phyloP scores from a whole-genome alignment of 2,329 filamentous ascomycete genomes.

The Aureobasidium sp. region DNA sequence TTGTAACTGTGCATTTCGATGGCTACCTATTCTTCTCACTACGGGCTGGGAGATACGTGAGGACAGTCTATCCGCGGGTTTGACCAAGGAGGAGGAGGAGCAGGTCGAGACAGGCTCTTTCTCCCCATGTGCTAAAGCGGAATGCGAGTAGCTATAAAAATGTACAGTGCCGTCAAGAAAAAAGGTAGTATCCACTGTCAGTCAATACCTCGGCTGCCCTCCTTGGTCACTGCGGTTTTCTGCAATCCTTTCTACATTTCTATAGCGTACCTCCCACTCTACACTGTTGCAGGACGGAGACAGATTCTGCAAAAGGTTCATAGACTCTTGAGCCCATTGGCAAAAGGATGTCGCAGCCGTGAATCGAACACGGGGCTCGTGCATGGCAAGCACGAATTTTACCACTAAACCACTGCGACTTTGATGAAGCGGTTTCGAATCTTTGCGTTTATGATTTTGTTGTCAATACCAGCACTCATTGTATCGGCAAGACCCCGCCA shows the following conservation, averaged over 20 bases:
- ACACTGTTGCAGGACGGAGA: no score
- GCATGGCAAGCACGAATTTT: slow-evolving; percentile 16
- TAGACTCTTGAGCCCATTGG: neutral
- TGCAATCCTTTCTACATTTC: no score
- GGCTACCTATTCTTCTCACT: no score
- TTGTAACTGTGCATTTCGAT: neutral
- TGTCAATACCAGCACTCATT: neutral
- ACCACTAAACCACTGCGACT: slow-evolving; percentile 17
- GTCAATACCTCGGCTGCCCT: no score
- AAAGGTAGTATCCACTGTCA: no score
- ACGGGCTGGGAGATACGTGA: neutral
- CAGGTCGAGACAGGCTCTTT: no score
- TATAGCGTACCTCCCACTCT: no score
- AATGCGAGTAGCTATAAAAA: no score
- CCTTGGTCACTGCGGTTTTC: no score
- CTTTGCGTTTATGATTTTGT: neutral
- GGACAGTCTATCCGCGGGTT: neutral
- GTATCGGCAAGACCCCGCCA: slow-evolving; percentile 13
- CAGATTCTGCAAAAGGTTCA: neutral
- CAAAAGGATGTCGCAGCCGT: slow-evolving; percentile 15
- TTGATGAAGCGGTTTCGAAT: neutral
- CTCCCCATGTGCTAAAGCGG: no score
- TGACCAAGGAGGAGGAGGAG: neutral
- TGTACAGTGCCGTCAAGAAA: no score
- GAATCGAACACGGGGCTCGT: slow-evolving; percentile 16